Base-by-base conservation (phyloP, 2,329 filamentous ascomycete genomes). In the Stromatinia cepivora region DNA sequence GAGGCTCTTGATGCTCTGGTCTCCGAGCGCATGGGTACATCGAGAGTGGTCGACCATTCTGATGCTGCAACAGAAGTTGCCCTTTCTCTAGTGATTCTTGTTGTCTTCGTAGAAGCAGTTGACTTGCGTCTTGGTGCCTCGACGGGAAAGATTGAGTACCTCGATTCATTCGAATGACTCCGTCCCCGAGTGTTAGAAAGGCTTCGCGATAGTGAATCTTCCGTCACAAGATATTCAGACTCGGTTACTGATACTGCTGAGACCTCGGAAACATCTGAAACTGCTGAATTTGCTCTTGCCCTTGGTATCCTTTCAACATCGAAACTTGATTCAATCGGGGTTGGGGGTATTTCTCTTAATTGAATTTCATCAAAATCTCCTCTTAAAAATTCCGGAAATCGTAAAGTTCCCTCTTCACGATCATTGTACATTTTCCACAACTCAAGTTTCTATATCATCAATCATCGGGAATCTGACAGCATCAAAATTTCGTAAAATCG, bases 261-360 rank as follows among this genome's bases (percentile, higher is more conserved):
- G 22, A 39, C 22, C 6, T 39, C 22, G 36, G 59, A 63, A n/a
- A 61, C 25, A 31, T 31, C 17, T 2, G 57, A 61, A 22, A 52
- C 31, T 20, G 57, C 50, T 31, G 66, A 65, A n/a, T 53, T 56
- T 8, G 48, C 50, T n/a, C 62, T 66, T 28, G 52, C 25, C n/a
- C 48, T 62, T 34, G 48, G 25, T 54, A 63, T 45, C 5, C 39
- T 52, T 31, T 68, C 57, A 46, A 36, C 46, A 25, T 68, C 66
- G 15, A 68, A 68, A 9, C 13, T 63, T 20, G 66, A 53, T 36
- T 54, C 36, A 15, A 50, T 68, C 6, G 66, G 66, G 15, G 66
- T 68, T 25, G 66, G 66, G 8, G 66, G 66, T 53, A 68, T 68
- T 15, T 62, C 57, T 42, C 66, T 61, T 25, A 63, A n/a, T 36